Base-by-base conservation (phyloP, 176 grass and related monocot genomes). In the Triticum turgidum region DNA sequence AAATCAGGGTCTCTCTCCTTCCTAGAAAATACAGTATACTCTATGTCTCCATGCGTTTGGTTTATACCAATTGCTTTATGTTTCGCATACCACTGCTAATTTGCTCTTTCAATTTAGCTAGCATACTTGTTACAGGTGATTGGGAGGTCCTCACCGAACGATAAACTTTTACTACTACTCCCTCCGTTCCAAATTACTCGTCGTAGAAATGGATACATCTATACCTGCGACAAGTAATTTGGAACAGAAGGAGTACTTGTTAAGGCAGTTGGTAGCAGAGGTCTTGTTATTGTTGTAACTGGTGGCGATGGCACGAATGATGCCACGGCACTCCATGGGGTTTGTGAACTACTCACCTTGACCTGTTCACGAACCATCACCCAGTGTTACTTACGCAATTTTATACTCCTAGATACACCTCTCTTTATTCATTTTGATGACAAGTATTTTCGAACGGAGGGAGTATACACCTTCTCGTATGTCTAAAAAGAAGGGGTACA, bases 301-400 rank as follows among this genome's bases (percentile, higher is more conserved):
- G 33, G 33, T 56, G 96, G 93, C 59, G 96, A 95, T 86, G 91
- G 93, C 70, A 94, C 93, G 73, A 95, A 98, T 84, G 96, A 98
- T 86, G 96, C 96, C 54, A 91, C 96, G 34, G 96, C 96, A 76
- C 62, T 98, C 45, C 91, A 94, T 38, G 96, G 95, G 96, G 96
- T 98, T 69, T 76, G 70, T 78, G 22, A 88, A 59, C 13, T 69
- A 47, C 39, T 69, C 15, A 44, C 7, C 9, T 33, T 11, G n/a
- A 32, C 5, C 33, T 81, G 51, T 76, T 79, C n/a, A 61, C 22
- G 34, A 89, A 81, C 4, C 29, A 80, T 81, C 51, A 51, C 70
- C 33, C 7, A 21, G 17, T 76, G 33, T 39, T 62, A 77, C 87
- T 90, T 82, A 87, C 24, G 15, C 0, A 21, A 62, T 44, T 93